Base-by-base conservation (phyloP, 2,329 filamentous ascomycete genomes). In the Calonectria pseudoturangicola region DNA sequence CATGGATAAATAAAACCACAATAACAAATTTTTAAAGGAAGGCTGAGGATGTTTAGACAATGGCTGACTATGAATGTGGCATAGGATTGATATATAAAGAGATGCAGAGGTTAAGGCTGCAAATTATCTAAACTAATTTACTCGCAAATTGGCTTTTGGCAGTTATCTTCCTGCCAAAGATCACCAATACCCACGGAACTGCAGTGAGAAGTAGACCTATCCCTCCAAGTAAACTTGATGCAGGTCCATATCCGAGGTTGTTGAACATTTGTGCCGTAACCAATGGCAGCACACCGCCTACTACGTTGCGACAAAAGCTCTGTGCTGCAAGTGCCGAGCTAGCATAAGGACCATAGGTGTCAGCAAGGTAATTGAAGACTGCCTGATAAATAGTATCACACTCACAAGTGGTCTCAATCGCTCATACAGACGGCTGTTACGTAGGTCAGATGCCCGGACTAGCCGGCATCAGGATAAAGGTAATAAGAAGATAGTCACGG, bases 251-350 rank as follows among this genome's bases (percentile, higher is more conserved):
- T 7, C 48, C 48, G 4, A 51, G 48, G 13, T 25, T 13, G 2
- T 30, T 51, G 15, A 51, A 51, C 48, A 51, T 51, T 51, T 51
- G 48, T 18, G 48, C 13, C 18, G 48, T 51, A 6, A 51, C 48
- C 4, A 51, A 27, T 30, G 48, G 48, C 13, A 51, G 18, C 2
- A 30, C 25, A 18, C 48, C 48, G 16, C 48, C 48, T 30, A 51
- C 48, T 12, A 51, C 48, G 13, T 51, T 51, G 4, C 48, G 48
- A 30, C 48, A 51, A 28, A 51, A 51, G 27, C 48, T 51, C 8
- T 51, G 48, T 18, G 48, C 48, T 2, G 48, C 48, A 16, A 51
- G 27, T 12, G 48, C 48, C 2, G 48, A 51, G 16, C 48, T 51
- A 2, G 48, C 48, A 30, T 51, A 51, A 6, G 48, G 28, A 2